A percentile compares a stretch with the other conserved stretches of the same genome.
These are phyloP conservation scores for Cinnamomum chago DNA, from an alignment of 164 flowering plant species.

Conservation along the genomic window DNA sequence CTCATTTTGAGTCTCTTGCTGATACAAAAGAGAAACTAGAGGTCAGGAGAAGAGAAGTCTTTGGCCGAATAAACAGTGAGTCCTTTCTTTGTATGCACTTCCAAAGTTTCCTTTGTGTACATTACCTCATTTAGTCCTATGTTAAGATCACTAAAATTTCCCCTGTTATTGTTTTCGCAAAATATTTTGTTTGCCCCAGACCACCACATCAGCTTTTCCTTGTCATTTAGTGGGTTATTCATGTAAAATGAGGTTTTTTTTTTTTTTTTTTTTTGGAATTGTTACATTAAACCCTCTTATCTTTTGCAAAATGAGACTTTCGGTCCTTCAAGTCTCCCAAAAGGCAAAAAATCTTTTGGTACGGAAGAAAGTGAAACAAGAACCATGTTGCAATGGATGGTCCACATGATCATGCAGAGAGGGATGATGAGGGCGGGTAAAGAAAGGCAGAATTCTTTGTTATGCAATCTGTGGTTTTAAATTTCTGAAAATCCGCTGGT, in stretches of 20 bases:
- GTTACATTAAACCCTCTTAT: no score
- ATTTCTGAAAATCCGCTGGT: no score
- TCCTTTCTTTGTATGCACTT: constrained; percentile 9
- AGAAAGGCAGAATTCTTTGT: no score
- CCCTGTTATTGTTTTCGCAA: not conserved
- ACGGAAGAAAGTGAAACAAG: no score
- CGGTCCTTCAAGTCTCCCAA: not conserved
- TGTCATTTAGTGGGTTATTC: not conserved
- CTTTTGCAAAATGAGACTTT: not conserved
- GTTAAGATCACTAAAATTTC: not conserved
- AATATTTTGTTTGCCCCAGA: not conserved
- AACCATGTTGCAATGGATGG: no score
- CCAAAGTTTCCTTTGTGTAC: not conserved
- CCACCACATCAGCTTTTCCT: not conserved
- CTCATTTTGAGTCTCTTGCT: constrained; percentile 66
- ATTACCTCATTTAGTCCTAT: not conserved
- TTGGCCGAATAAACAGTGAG: constrained; percentile 71
- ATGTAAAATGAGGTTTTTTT: not conserved
- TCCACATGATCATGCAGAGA: no score
- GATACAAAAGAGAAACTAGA: constrained; percentile 87
- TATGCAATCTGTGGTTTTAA: no score
- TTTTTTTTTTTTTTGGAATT: no score
- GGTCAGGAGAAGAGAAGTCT: constrained; percentile 71
- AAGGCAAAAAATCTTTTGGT: not conserved
- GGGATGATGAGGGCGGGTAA: no score